Conservation (phyloP, 2,329 filamentous ascomycete genomes). For the Arthrocladium fulminans region DNA sequence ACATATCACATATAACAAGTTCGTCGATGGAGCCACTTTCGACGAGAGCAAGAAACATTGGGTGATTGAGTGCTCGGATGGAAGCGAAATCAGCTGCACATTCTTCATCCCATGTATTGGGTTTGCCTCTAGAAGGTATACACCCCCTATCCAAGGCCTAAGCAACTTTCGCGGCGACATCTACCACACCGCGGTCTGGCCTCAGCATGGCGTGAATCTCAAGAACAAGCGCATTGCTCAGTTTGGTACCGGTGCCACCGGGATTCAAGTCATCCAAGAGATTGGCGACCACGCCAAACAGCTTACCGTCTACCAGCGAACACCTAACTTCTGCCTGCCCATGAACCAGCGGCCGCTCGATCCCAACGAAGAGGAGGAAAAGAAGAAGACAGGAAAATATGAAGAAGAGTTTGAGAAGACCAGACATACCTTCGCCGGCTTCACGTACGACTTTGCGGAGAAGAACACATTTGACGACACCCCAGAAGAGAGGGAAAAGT, state of each 20-base stretch:
- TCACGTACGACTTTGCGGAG: constrained; percentile 49
- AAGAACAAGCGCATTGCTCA: constrained; percentile 52
- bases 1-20: constrained; percentile 29
- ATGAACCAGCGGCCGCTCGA: constrained; percentile 48
- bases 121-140: constrained; percentile 43
- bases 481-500: constrained; percentile 41
- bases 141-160: constrained; percentile 52
- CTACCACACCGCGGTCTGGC: constrained; percentile 54
- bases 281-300: constrained; percentile 16
- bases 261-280: constrained; percentile 29
- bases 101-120: constrained; percentile 33
- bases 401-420: constrained; percentile 46
- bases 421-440: constrained; percentile 50
- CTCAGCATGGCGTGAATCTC: constrained; percentile 46
- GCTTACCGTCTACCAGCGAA: constrained; percentile 49
- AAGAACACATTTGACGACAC: constrained; percentile 49
- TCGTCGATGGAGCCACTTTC: constrained; percentile 30
- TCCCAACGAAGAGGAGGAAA: constrained; percentile 47
- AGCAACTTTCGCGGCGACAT: constrained; percentile 50
- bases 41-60: constrained; percentile 22
- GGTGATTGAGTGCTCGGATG: constrained; percentile 16
- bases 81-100: constrained; percentile 12
- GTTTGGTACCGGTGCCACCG: constrained; percentile 53
- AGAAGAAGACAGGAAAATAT: constrained; percentile 37
- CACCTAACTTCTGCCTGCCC: constrained; percentile 55